Percentiles rank a stretch among this genome's conserved stretches.
Conservation (phyloP, 257 asterid genomes). For the Solanum bulbocastanum region DNA sequence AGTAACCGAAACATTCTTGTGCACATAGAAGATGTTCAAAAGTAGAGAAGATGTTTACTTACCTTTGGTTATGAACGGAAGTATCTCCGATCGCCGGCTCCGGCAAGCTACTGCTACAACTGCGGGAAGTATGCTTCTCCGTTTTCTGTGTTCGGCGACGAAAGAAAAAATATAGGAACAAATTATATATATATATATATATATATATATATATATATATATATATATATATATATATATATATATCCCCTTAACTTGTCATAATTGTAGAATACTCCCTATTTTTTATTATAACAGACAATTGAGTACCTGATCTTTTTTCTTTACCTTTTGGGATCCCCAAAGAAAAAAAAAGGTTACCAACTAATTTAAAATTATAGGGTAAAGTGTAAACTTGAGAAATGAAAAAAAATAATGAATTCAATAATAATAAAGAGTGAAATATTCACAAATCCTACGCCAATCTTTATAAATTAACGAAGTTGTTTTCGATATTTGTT, state of each 20-base stretch:
- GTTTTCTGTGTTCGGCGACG: background rate
- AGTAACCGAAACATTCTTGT: background rate
- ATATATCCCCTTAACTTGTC: background rate
- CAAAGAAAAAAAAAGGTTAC: background rate
- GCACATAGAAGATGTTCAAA: background rate
- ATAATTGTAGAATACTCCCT: background rate
- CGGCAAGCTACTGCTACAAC: background rate
- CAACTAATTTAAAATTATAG: background rate
- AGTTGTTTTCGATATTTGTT: too few species aligned
- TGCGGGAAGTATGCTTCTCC: background rate
- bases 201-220: background rate
- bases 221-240: background rate
- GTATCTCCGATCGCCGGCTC: background rate
- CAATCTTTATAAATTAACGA: background rate
- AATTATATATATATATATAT: background rate
- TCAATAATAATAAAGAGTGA: background rate
- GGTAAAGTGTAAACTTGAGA: background rate
- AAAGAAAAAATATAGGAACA: background rate
- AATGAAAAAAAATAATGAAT: background rate
- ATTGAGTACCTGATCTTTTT: background rate
- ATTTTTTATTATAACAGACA: background rate
- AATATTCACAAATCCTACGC: background rate
- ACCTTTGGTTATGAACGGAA: background rate
- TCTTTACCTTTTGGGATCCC: background rate
- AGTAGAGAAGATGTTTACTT: background rate